These are phyloP conservation scores for Cronartium quercuum DNA, from an alignment of 1,284 basidiomycete genomes.

Conservation along the genomic window DNA sequence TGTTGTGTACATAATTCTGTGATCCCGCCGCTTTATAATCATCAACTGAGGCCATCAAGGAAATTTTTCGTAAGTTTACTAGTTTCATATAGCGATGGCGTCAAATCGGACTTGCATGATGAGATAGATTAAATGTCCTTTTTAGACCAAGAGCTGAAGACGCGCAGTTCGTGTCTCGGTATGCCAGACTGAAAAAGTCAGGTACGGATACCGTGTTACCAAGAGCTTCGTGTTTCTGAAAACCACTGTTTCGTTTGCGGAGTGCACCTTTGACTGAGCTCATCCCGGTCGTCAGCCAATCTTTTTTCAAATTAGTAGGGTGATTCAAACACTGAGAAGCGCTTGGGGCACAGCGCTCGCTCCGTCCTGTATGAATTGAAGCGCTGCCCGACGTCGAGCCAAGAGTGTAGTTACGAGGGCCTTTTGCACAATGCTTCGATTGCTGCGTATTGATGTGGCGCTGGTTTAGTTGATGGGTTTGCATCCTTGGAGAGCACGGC, in stretches of 20 bases:
- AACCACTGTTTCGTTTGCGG: not conserved
- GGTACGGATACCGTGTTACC: not conserved
- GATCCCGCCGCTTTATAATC: not conserved
- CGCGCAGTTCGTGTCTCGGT: not conserved
- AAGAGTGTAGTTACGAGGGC: not conserved
- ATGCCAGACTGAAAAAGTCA: not conserved
- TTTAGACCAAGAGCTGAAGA: not conserved
- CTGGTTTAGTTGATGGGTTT: not conserved
- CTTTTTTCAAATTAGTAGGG: not conserved
- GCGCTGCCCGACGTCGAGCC: not conserved
- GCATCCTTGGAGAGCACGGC: not conserved
- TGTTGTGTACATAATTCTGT: not conserved
- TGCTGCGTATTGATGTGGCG: not conserved
- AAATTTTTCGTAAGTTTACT: not conserved
- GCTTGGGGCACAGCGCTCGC: not conserved
- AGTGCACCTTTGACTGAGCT: not conserved
- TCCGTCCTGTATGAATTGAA: not conserved
- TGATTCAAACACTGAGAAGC: not conserved
- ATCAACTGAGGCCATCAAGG: not conserved
- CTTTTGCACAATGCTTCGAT: not conserved
- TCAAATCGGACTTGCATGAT: not conserved
- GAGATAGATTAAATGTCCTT: not conserved
- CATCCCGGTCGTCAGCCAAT: not conserved
- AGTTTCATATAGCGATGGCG: not conserved
- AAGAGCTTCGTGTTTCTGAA: not conserved